Evolutionary conservation across 192 early-diverging fungal species (phyloP).

Genomic region (Backusella luteola): DNA sequence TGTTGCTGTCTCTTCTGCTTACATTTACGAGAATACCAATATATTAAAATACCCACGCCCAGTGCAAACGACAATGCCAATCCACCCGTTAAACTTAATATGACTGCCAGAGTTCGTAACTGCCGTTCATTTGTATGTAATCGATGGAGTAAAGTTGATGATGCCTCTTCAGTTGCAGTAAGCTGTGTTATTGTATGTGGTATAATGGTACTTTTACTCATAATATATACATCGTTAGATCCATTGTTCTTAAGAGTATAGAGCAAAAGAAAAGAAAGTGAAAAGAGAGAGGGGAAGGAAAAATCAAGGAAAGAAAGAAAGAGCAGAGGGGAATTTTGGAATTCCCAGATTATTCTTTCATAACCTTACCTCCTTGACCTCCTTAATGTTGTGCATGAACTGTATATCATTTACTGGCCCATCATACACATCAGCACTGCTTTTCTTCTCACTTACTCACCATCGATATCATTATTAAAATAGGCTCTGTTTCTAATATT

Average conservation of each 20-base stretch:
- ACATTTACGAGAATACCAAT: constrained; percentile 16
- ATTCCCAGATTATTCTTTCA: constrained; percentile 6
- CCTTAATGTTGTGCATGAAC: neutral
- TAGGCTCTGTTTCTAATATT: neutral
- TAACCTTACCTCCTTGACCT: neutral
- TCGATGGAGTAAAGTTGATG: constrained; percentile 13
- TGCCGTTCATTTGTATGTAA: constrained; percentile 15
- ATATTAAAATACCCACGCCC: constrained; percentile 8
- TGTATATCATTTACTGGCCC: neutral
- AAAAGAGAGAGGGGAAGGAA: neutral
- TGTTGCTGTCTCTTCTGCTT: neutral
- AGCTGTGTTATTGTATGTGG: constrained; percentile 2
- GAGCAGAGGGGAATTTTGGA: neutral
- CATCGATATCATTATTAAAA: neutral
- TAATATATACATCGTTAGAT: constrained; percentile 4
- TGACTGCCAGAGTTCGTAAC: constrained; percentile 5
- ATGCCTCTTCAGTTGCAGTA: neutral
- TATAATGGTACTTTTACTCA: constrained; percentile 8
- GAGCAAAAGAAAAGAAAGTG: neutral
- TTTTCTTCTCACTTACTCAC: neutral
- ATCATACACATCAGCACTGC: neutral
- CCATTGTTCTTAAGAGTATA: neutral
- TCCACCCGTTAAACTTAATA: constrained; percentile 11
- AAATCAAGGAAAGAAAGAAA: neutral
- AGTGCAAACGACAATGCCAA: constrained; percentile 11